Conservation (phyloP, 2,329 filamentous ascomycete genomes). For the Colletotrichum camelliae region DNA sequence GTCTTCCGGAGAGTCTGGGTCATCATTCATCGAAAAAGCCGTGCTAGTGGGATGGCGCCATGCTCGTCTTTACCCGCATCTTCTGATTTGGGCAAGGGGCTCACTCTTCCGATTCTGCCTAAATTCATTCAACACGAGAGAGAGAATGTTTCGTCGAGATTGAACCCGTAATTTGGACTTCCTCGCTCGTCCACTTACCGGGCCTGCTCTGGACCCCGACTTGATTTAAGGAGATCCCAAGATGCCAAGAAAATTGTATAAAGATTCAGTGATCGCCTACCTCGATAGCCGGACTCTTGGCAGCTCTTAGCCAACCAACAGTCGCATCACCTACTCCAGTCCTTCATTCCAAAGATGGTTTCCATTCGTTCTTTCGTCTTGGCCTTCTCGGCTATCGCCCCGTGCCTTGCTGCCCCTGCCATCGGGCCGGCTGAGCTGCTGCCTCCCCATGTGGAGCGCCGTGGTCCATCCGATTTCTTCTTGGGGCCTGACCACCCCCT, state of each 20-base stretch:
- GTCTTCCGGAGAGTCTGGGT: background rate
- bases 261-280: background rate
- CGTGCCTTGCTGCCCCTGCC: background rate
- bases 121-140: background rate
- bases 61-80: background rate
- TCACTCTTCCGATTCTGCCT: background rate
- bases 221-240: background rate
- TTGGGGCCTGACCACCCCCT: background rate
- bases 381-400: slow-evolving; percentile 29
- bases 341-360: background rate
- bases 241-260: background rate
- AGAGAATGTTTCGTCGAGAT: background rate
- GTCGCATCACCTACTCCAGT: background rate
- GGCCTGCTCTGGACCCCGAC: no score
- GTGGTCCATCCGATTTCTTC: background rate
- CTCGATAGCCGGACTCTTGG: background rate
- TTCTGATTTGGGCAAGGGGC: no score
- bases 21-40: no score
- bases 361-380: background rate
- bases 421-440: background rate
- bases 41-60: background rate
- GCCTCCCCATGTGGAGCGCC: background rate
- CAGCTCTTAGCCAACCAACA: background rate
- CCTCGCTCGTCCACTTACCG: no score
- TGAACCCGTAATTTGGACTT: background rate